phyloP scores from a whole-genome alignment of 2,329 filamentous ascomycete genomes.

The Diplodia mutila region DNA sequence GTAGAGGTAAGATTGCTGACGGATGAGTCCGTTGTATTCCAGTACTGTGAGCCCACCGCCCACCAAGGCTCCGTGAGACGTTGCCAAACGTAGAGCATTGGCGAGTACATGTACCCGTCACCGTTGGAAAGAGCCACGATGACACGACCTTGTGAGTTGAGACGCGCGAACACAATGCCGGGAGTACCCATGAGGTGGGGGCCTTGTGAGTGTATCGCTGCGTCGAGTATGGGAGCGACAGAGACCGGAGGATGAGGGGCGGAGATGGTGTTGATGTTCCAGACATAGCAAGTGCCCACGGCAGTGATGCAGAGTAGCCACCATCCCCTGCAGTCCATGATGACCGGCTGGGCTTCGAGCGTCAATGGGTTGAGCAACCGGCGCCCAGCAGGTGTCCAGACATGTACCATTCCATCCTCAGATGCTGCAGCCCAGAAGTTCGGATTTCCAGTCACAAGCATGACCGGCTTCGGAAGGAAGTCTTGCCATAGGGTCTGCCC shows the following conservation, averaged over 20 bases:
- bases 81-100: constrained; percentile 88
- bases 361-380: constrained; percentile 83
- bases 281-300: constrained; percentile 87
- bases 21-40: constrained; percentile 95
- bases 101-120: constrained; percentile 89
- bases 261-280: constrained; percentile 83
- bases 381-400: constrained; percentile 90
- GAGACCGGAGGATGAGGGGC: constrained; percentile 90
- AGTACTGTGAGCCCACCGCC: constrained; percentile 97
- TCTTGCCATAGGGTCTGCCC: constrained; percentile 90
- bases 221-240: constrained; percentile 83
- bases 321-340: constrained; percentile 85
- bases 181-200: constrained; percentile 79
- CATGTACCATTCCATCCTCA: constrained; percentile 86
- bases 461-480: constrained; percentile 80
- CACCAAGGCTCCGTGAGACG: constrained; percentile 97
- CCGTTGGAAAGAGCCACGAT: constrained; percentile 92
- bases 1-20: constrained; percentile 78
- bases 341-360: constrained; percentile 89
- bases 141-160: constrained; percentile 85
- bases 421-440: constrained; percentile 92
- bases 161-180: constrained; percentile 84
- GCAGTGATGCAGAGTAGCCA: constrained; percentile 91
- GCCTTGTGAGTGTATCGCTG: constrained; percentile 78
- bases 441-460: constrained; percentile 88